Evolutionary conservation across 805 yeast species (phyloP).

Genomic region (Debaryomyces prosopidis): DNA sequence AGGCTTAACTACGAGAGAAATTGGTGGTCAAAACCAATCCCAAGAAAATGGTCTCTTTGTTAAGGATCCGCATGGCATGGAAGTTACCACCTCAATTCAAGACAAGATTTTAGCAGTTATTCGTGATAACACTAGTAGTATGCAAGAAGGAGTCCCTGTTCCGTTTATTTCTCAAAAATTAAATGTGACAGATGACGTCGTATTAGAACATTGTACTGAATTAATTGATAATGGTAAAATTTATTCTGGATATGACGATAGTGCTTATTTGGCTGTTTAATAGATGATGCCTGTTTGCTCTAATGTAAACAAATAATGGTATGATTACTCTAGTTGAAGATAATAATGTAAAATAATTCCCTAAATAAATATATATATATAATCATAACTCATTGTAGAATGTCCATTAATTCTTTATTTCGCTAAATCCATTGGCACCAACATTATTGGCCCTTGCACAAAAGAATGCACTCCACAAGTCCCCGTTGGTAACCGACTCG

Average conservation of each 20-base stretch:
- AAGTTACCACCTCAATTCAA: constrained; percentile 18
- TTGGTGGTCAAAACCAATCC: constrained; percentile 13
- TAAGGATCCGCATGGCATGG: constrained; percentile 19
- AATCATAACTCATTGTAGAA: background rate
- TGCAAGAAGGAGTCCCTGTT: constrained; percentile 78
- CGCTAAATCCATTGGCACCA: background rate
- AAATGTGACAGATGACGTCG: constrained; percentile 49
- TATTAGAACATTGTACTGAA: constrained; percentile 48
- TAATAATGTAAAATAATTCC: background rate
- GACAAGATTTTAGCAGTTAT: constrained; percentile 52
- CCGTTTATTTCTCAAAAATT: constrained; percentile 59
- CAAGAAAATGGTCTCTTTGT: constrained; percentile 29
- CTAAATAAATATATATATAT: background rate
- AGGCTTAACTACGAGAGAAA: constrained; percentile 37
- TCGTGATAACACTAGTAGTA: constrained; percentile 50
- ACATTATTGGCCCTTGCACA: constrained; percentile 16
- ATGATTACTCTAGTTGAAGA: background rate
- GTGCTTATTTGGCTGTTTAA: constrained; percentile 55
- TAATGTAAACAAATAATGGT: no score
- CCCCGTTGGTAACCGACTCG: constrained; percentile 57
- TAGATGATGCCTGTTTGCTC: background rate
- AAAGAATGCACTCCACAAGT: constrained; percentile 65
- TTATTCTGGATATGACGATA: constrained; percentile 70
- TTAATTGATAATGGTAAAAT: constrained; percentile 69
- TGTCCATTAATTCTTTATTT: background rate